These are phyloP conservation scores for Nothopassalora personata DNA, from an alignment of 2,329 filamentous ascomycete species.

Conservation along the genomic window DNA sequence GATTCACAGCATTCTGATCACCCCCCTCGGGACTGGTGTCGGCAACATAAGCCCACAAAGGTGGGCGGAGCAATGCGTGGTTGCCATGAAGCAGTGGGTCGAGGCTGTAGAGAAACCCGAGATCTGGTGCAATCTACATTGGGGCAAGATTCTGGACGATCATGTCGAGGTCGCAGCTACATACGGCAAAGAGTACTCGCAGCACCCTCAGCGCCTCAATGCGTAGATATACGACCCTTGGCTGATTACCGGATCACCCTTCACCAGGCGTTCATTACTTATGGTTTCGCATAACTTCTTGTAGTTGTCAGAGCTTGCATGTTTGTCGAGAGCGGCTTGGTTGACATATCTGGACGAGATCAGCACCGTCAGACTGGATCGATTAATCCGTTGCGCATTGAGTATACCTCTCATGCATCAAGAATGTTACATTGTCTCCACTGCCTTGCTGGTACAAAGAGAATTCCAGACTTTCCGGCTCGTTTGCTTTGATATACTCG, in stretches of 20 bases:
- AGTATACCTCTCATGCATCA: neutral
- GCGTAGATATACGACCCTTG: neutral
- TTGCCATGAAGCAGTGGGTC: constrained; percentile 50
- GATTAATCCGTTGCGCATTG: no score
- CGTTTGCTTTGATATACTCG: neutral
- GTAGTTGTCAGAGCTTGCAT: neutral
- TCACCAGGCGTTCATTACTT: neutral
- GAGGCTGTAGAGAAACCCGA: constrained; percentile 42
- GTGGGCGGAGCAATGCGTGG: constrained; percentile 48
- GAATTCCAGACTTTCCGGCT: neutral
- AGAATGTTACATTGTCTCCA: neutral
- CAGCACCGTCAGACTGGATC: neutral
- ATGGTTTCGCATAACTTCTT: neutral
- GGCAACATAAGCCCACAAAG: constrained; percentile 42
- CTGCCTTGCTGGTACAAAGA: neutral
- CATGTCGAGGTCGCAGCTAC: constrained; percentile 23
- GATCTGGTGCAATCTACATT: constrained; percentile 40
- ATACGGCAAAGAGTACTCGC: neutral
- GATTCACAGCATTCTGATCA: constrained; percentile 45
- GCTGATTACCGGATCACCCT: neutral
- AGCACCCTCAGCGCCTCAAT: neutral
- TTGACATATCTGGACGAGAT: neutral
- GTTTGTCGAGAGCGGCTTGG: neutral
- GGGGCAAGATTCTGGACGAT: constrained; percentile 30
- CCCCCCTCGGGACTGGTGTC: constrained; percentile 48